These are phyloP conservation scores for Coniochaeta sp. DNA, from an alignment of 2,329 filamentous ascomycete species.

Conservation along the genomic window DNA sequence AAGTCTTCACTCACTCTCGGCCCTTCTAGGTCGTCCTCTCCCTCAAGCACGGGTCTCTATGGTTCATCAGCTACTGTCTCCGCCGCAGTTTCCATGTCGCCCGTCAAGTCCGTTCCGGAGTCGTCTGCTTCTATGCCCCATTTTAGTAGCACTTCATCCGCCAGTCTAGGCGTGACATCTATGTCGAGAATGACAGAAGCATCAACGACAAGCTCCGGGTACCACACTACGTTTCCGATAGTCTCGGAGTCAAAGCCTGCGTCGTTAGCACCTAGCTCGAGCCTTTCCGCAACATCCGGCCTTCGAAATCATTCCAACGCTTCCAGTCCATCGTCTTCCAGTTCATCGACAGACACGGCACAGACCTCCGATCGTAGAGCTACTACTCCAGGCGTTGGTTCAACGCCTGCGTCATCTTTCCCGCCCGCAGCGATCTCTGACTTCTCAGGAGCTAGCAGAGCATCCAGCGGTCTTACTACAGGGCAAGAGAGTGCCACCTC, in stretches of 20 bases:
- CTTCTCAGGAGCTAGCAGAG: neutral
- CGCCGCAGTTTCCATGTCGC: neutral
- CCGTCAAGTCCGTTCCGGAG: neutral
- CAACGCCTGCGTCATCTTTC: neutral
- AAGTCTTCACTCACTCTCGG: neutral
- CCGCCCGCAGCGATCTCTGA: too few relatives aligned
- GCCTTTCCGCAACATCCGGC: neutral
- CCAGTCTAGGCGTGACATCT: neutral
- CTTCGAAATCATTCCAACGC: neutral
- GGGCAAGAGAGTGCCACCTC: neutral
- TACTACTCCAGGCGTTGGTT: neutral
- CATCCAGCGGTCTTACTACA: neutral
- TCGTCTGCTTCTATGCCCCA: neutral
- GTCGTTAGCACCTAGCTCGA: neutral
- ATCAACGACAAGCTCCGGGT: neutral
- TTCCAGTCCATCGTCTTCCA: neutral
- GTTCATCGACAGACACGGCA: neutral
- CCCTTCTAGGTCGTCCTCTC: neutral
- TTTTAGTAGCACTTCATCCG: neutral
- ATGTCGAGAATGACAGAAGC: neutral
- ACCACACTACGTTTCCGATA: neutral
- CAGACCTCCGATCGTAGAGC: neutral
- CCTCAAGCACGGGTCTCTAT: neutral
- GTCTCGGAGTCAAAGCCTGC: neutral
- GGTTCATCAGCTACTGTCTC: neutral